Base-by-base conservation (phyloP, 345 rosid genomes). In the Citrus reticulata region DNA sequence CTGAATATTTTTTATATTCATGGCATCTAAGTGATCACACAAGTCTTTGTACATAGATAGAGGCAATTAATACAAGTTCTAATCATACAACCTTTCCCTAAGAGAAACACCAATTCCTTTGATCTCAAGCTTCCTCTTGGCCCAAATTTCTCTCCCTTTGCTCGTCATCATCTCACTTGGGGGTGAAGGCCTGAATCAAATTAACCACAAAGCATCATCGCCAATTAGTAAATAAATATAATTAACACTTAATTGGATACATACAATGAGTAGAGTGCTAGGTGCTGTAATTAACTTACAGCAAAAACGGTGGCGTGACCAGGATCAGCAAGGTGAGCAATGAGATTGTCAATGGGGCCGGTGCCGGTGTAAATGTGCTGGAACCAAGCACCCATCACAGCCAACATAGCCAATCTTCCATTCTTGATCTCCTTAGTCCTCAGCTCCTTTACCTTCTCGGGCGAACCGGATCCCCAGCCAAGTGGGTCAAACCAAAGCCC, bases 341-440 rank as follows among this genome's bases (percentile, higher is more conserved):
- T 94, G 75, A 96, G 94, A 79, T 96, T 96, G 81, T 94, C 99
- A 29, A 96, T 96, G 16, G 99, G 99, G 57, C 99, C 99, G 30
- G 97, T 90, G 20, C 98, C 98, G 0, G 98, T 94, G 92, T 96
- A 96, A 68, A 96, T 91, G 77, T 96, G 99, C 83, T 96, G 98
- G 90, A 96, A 96, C 99, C 99, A 94, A 13, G 98, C 99, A 49
- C 99, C 99, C 91, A 96, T 91, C 77, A 96, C 99, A 57, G 99
- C 98, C 92, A 96, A 86, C 98, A 96, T 96, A 55, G 98, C 98
- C 85, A 94, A 80, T 78, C 99, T 89, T 2, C 98, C 99, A 71
- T 94, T 96, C 88, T 96, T 94, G 70, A 96, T 93, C 93, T 96
- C 99, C 78, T 96, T 96, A 2, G 97, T 93, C 82, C 98, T 93